Conservation (phyloP, 305 asterid species). For the Fraxinus sp. region DNA sequence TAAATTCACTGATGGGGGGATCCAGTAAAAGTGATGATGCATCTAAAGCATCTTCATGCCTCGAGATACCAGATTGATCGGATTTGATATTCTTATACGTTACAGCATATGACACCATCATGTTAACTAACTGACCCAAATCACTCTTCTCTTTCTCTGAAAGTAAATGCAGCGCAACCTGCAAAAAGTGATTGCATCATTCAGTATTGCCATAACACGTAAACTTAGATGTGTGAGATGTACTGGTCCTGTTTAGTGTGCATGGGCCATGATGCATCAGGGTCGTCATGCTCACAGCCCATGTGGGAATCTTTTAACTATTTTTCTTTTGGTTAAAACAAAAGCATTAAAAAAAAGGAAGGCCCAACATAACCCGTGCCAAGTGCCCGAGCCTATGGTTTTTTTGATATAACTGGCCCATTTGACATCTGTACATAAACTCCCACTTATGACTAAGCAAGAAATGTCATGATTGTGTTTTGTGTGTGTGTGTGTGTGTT, state of each 20-base stretch:
- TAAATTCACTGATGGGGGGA: constrained; percentile 70
- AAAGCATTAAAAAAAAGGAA: not conserved
- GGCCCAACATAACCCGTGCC: not conserved
- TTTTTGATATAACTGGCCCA: not conserved
- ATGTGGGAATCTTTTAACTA: not conserved
- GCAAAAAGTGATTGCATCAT: constrained; percentile 30
- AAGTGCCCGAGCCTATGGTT: not conserved
- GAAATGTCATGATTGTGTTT: not conserved
- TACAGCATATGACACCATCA: constrained; percentile 83
- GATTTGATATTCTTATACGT: constrained; percentile 71
- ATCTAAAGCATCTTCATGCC: constrained; percentile 56
- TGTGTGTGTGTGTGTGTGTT: too few relatives aligned
- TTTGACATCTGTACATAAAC: not conserved
- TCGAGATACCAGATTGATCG: constrained; percentile 45
- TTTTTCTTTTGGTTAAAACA: not conserved
- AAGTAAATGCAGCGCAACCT: constrained; percentile 85
- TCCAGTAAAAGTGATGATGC: constrained; percentile 64
- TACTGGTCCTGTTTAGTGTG: not conserved
- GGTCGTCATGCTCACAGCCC: not conserved
- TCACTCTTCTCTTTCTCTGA: constrained; percentile 76
- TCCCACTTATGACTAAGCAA: not conserved
- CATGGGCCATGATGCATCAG: not conserved
- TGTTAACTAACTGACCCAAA: constrained; percentile 60
- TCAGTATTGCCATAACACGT: constrained; percentile 22
- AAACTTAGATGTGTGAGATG: not conserved